Base-by-base conservation (phyloP, 352 stramenopile genomes). In the Globisporangium cederbergense region DNA sequence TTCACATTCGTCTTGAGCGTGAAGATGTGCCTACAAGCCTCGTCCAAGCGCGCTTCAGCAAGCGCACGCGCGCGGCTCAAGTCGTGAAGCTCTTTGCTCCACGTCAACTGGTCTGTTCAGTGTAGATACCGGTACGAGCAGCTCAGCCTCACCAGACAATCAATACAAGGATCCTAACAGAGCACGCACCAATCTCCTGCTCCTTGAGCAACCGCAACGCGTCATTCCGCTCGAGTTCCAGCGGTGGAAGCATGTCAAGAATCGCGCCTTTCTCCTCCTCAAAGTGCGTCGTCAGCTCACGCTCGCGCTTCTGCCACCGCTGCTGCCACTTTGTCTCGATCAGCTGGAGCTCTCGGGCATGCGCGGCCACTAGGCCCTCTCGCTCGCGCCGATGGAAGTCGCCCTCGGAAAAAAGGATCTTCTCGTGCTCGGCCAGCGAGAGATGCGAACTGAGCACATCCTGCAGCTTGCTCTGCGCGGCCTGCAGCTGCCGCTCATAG, bases 381-480 rank as follows among this genome's bases (percentile, higher is more conserved):
- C 60, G 68, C 34, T 83, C 72, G 22, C 56, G 66, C 7, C 67
- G 63, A 32, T 75, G 60, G 30, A 64, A 58, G 11, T 71, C 59
- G 10, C 59, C 42, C 30, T 70, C 64, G 3, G 65, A 58, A 2
- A 58, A 46, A 53, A 90, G 6, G 22, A 78, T 67, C 49, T 79
- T 72, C 53, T 87, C 68, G 62, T 90, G 81, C 32, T 90, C 79
- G 7, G 25, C 30, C 3, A 89, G 68, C n/a, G 79, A 81, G 8
- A 90, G 70, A 49, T 71, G 79, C 13, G 79, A 71, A 47, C 62
- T 55, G 47, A 89, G 45, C 56, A 83, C 74, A 13, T 86, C 66
- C 60, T 77, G 70, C 7, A 89, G 71, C 47, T 76, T 70, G 10
- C 62, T 56, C 30, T 84, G 79, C 42, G 81, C 25, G 11, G 38